These are phyloP conservation scores for Penicillium subrubescens DNA, from an alignment of 495 filamentous ascomycete species.

Conservation along the genomic window DNA sequence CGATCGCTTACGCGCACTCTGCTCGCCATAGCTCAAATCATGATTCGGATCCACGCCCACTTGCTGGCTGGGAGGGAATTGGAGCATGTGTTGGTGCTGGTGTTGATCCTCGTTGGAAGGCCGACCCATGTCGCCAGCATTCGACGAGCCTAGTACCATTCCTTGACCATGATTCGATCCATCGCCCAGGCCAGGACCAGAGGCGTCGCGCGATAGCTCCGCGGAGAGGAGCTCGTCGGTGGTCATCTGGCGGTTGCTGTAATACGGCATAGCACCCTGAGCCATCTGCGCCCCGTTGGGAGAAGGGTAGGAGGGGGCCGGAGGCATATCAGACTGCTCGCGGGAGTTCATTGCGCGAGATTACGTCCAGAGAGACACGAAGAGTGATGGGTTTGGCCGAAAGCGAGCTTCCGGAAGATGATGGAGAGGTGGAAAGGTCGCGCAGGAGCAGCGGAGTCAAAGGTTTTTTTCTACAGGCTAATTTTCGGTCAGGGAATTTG, in stretches of 20 bases:
- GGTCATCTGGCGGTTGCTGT: conserved; percentile 49
- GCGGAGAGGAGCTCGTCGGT: conserved; percentile 50
- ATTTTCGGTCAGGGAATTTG: conserved; percentile 42
- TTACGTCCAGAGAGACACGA: conserved; percentile 12
- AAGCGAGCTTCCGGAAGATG: conserved; percentile 36
- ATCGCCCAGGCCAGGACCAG: conserved; percentile 44
- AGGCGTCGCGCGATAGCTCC: conserved; percentile 49
- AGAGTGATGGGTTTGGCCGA: conserved; percentile 18
- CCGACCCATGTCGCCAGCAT: conserved; percentile 45
- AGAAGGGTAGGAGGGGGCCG: conserved; percentile 51
- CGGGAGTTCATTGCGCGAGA: conserved; percentile 45
- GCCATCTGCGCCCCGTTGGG: conserved; percentile 52
- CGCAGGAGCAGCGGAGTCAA: conserved; percentile 39
- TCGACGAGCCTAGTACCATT: conserved; percentile 47
- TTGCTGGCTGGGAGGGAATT: conserved; percentile 51
- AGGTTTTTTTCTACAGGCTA: conserved; percentile 44
- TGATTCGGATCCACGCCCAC: conserved; percentile 55
- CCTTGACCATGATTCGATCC: conserved; percentile 43
- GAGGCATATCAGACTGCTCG: conserved; percentile 52
- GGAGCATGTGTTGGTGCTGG: conserved; percentile 51
- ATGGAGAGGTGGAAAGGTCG: conserved; percentile 36
- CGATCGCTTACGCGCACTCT: conserved; percentile 76
- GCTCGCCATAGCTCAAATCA: conserved; percentile 56
- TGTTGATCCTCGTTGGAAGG: conserved; percentile 45
- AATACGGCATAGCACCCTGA: conserved; percentile 50